Percentiles rank a stretch among this genome's conserved stretches.
Conservation (phyloP, 345 rosid species). For the Populus tremula region DNA sequence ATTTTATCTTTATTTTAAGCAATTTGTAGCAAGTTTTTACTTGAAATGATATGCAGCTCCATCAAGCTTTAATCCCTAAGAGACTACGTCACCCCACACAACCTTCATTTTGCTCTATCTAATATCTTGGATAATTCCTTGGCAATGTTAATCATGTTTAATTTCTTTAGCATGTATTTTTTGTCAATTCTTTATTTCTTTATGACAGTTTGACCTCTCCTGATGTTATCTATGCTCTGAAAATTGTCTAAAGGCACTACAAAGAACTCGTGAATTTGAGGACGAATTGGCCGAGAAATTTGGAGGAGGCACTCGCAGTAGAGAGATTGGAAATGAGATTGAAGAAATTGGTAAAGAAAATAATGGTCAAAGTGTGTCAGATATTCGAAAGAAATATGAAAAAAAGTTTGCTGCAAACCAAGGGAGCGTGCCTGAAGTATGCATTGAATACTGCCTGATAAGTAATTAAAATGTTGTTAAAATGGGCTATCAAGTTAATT, state of each 20-base stretch:
- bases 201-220: neutral
- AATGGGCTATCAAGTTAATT: neutral
- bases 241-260: conserved; percentile 61
- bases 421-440: conserved; percentile 56
- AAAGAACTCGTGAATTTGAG: conserved; percentile 94
- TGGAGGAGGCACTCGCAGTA: conserved; percentile 71
- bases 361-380: conserved; percentile 64
- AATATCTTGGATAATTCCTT: neutral
- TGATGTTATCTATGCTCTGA: conserved; percentile 14
- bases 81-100: neutral
- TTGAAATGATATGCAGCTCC: neutral
- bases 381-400: conserved; percentile 92
- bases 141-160: neutral
- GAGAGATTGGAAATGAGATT: conserved; percentile 65
- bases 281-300: conserved; percentile 91
- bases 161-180: neutral
- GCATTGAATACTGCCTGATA: conserved; percentile 9
- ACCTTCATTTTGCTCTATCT: neutral
- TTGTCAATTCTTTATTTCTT: conserved; percentile 2
- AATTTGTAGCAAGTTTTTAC: too few species aligned
- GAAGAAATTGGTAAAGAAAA: conserved; percentile 79
- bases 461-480: neutral
- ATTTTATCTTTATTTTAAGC: neutral
- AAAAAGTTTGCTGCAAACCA: conserved; percentile 82
- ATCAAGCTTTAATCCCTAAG: neutral